These are phyloP conservation scores for Apophysomyces trapeziformis DNA, from an alignment of 371 early-diverging fungal genomes.

Conservation along the genomic window DNA sequence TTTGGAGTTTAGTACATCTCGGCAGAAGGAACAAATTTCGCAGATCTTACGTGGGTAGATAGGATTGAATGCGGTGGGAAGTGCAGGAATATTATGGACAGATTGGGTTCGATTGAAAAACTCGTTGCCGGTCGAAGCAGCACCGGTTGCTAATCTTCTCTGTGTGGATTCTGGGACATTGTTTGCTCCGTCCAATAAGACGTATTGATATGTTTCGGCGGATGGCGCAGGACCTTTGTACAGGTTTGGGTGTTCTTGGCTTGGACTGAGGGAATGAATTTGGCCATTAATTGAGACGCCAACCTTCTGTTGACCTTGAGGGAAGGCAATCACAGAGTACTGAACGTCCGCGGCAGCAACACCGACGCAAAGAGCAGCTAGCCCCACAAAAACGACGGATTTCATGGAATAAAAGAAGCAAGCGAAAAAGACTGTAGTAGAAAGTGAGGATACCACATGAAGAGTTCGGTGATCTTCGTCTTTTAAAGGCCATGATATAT, in stretches of 20 bases:
- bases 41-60: conserved; percentile 40
- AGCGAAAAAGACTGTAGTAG: background rate
- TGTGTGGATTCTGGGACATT: conserved; percentile 25
- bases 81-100: conserved; percentile 39
- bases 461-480: background rate
- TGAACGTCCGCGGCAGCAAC: conserved; percentile 34
- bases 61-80: conserved; percentile 54
- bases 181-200: conserved; percentile 20
- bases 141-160: conserved; percentile 38
- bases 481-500: background rate
- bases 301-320: conserved; percentile 32
- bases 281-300: conserved; percentile 40
- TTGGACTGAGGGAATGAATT: conserved; percentile 25
- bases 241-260: conserved; percentile 30
- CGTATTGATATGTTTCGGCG: conserved; percentile 33
- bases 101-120: conserved; percentile 52
- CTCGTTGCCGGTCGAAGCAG: conserved; percentile 51
- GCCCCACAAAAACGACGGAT: background rate
- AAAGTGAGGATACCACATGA: background rate
- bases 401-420: background rate
- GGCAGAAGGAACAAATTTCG: background rate
- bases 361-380: conserved; percentile 3
- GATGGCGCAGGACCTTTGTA: conserved; percentile 38
- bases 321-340: conserved; percentile 45
- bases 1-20: background rate